Evolutionary conservation across 2,329 filamentous ascomycete species (phyloP).

Genomic region (Cordyceps javanica): DNA sequence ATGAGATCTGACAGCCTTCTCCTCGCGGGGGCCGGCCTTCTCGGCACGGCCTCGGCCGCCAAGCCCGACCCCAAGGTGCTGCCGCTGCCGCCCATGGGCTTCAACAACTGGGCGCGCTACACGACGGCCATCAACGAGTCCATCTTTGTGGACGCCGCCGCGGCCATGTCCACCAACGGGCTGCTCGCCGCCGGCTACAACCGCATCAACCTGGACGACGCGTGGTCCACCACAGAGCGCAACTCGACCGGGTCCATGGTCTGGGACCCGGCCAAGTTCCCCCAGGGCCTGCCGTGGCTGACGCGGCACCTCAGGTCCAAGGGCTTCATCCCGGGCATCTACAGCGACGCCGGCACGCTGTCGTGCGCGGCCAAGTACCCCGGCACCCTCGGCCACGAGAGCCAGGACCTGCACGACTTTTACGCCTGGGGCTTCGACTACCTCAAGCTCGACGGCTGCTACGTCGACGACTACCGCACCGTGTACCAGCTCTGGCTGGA

Average conservation of each 20-base stretch:
- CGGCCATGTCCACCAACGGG: constrained; percentile 36
- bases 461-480: constrained; percentile 19
- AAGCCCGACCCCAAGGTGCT: constrained; percentile 4
- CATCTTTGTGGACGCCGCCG: constrained; percentile 39
- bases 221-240: constrained; percentile 33
- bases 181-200: constrained; percentile 28
- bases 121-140: constrained; percentile 41
- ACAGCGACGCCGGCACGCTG: constrained; percentile 35
- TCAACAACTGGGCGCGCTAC: constrained; percentile 45
- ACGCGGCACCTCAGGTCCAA: constrained; percentile 28
- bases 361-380: constrained; percentile 37
- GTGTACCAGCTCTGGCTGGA: background rate
- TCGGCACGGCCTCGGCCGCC: background rate
- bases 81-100: constrained; percentile 40
- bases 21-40: background rate
- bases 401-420: constrained; percentile 34
- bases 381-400: constrained; percentile 34
- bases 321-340: constrained; percentile 39
- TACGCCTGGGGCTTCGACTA: constrained; percentile 31
- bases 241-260: constrained; percentile 30
- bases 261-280: constrained; percentile 36
- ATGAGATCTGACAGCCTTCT: background rate
- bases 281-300: constrained; percentile 36
- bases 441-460: constrained; percentile 35
- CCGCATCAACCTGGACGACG: constrained; percentile 38